Conservation (phyloP, 176 grass and related monocot species). For the Thinopyrum elongatum region DNA sequence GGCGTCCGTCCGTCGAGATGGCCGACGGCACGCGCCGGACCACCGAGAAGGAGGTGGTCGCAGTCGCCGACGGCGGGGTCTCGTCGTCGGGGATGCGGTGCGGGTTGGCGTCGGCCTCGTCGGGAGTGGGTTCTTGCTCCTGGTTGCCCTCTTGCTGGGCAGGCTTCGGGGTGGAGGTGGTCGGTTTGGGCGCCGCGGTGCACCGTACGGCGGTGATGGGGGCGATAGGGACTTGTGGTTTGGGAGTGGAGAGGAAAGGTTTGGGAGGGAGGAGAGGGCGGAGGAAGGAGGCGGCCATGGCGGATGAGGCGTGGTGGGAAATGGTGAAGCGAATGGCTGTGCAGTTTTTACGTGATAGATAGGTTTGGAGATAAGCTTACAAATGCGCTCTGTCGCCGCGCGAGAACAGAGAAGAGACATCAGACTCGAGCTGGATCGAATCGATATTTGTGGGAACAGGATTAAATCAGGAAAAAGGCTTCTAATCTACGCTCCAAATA, state of each 20-base stretch:
- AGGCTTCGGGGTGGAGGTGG: constrained; percentile 3
- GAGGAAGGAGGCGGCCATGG: constrained; percentile 57
- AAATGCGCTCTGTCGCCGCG: neutral
- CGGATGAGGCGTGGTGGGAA: constrained; percentile 7
- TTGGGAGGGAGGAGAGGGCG: constrained; percentile 36
- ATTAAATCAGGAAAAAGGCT: no score
- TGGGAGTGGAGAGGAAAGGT: constrained; percentile 29
- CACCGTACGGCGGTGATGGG: constrained; percentile 21
- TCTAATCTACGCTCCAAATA: no score
- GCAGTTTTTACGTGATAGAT: constrained; percentile 3
- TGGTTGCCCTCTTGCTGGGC: constrained; percentile 22
- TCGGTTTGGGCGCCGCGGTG: constrained; percentile 13
- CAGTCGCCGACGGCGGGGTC: constrained; percentile 34
- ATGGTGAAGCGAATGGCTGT: constrained; percentile 5
- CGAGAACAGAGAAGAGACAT: neutral
- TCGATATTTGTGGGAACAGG: no score
- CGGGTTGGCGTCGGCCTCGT: constrained; percentile 26
- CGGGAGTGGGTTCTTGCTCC: constrained; percentile 29
- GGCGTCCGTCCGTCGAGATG: constrained; percentile 33
- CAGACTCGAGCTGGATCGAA: neutral
- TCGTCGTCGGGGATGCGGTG: constrained; percentile 44
- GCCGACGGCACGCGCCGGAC: constrained; percentile 46
- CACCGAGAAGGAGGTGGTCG: constrained; percentile 60
- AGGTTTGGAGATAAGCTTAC: constrained; percentile 24
- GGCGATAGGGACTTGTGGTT: constrained; percentile 1